Conservation (phyloP, 805 yeast species). For the Yarrowia divulgata region DNA sequence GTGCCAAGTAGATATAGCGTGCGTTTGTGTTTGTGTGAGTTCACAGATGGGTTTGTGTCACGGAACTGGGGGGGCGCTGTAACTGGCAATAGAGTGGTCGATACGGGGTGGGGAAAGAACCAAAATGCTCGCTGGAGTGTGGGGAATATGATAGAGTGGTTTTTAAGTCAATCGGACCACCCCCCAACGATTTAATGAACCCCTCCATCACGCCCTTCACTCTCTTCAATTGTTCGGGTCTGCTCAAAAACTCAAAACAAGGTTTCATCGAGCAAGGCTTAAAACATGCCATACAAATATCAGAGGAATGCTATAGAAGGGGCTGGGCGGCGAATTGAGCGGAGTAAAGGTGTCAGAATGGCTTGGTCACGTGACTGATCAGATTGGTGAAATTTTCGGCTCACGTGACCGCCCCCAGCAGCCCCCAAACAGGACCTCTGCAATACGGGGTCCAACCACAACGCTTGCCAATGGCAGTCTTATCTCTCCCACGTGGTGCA, state of each 20-base stretch:
- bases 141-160: no score
- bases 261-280: conserved; percentile 3
- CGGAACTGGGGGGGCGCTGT: no score
- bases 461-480: conserved; percentile 29
- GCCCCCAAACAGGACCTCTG: no score
- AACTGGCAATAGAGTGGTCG: no score
- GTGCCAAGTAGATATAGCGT: no score
- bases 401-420: no score
- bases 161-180: not conserved
- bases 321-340: not conserved
- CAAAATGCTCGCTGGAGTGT: no score
- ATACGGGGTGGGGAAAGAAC: no score
- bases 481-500: conserved; percentile 38
- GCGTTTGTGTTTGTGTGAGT: no score
- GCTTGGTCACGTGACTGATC: not conserved
- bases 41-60: no score
- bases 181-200: not conserved
- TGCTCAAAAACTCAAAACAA: not conserved
- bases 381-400: not conserved
- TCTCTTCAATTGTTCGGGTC: not conserved
- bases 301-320: not conserved
- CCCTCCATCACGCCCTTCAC: no score
- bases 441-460: not conserved
- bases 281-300: conserved; percentile 5
- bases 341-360: no score